Evolutionary conservation across 352 stramenopile species (phyloP).

Genomic region (Globisporangium abappressorium): DNA sequence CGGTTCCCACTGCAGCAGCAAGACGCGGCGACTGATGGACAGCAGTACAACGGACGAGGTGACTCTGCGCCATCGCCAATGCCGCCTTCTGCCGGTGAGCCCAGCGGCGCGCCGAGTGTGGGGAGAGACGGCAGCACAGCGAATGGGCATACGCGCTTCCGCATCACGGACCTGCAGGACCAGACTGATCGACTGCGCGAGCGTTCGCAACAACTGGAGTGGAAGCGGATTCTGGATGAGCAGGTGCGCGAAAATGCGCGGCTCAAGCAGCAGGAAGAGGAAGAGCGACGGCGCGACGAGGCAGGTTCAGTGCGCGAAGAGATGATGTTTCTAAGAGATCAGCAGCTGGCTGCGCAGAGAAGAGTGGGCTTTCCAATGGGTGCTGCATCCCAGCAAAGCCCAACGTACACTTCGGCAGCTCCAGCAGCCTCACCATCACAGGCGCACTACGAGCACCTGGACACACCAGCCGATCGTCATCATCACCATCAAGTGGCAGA

Average conservation of each 20-base stretch:
- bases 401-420: neutral
- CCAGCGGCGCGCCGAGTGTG: constrained; percentile 1
- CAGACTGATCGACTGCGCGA: constrained; percentile 53
- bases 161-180: constrained; percentile 52
- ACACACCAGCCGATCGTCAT: neutral
- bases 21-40: neutral
- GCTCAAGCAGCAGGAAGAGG: constrained; percentile 43
- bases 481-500: constrained; percentile 11
- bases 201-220: constrained; percentile 68
- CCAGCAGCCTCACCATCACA: constrained; percentile 16
- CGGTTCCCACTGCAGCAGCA: constrained; percentile 16
- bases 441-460: neutral
- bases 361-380: constrained; percentile 19
- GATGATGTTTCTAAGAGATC: constrained; percentile 44
- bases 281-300: constrained; percentile 34
- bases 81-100: constrained; percentile 8
- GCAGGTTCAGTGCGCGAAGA: constrained; percentile 46
- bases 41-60: constrained; percentile 2
- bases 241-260: constrained; percentile 69
- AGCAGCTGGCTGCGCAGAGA: constrained; percentile 61
- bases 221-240: constrained; percentile 63
- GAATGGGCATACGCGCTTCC: constrained; percentile 45
- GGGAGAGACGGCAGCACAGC: constrained; percentile 12
- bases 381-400: neutral
- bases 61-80: neutral